Conservation (phyloP, 208 protist species). For the Trypanosoma theileri region DNA sequence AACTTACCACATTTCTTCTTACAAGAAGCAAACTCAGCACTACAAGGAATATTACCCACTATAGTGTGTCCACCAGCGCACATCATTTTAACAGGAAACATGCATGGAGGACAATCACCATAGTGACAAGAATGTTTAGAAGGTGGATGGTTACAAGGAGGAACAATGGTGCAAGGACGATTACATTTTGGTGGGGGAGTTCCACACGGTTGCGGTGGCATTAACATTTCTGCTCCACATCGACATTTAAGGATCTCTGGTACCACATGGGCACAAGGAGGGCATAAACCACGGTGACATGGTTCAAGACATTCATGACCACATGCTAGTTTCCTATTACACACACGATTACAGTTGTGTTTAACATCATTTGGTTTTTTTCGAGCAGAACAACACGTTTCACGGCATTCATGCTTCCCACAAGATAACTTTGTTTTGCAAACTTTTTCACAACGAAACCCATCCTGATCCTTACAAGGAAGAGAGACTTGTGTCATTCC, state of each 20-base stretch:
- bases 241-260: slow-evolving; percentile 53
- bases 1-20: slow-evolving; percentile 39
- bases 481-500: slow-evolving; percentile 48
- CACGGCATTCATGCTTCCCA: slow-evolving; percentile 67
- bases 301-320: slow-evolving; percentile 70
- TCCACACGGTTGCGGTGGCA: slow-evolving; percentile 73
- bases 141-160: slow-evolving; percentile 47
- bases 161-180: slow-evolving; percentile 38
- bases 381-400: slow-evolving; percentile 54
- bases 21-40: slow-evolving; percentile 39
- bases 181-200: slow-evolving; percentile 55
- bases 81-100: slow-evolving; percentile 33
- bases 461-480: slow-evolving; percentile 41
- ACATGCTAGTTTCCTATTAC: slow-evolving; percentile 64
- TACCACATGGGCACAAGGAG: slow-evolving; percentile 57
- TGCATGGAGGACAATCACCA: slow-evolving; percentile 70
- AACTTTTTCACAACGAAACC: slow-evolving; percentile 48
- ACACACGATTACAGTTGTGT: slow-evolving; percentile 53
- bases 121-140: slow-evolving; percentile 68
- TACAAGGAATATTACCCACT: slow-evolving; percentile 36
- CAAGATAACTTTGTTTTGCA: slow-evolving; percentile 74
- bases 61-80: slow-evolving; percentile 53
- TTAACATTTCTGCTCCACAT: slow-evolving; percentile 52
- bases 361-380: slow-evolving; percentile 36
- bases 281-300: slow-evolving; percentile 67